Conservation (phyloP, 2,329 filamentous ascomycete species). For the Alternaria metachromatica region DNA sequence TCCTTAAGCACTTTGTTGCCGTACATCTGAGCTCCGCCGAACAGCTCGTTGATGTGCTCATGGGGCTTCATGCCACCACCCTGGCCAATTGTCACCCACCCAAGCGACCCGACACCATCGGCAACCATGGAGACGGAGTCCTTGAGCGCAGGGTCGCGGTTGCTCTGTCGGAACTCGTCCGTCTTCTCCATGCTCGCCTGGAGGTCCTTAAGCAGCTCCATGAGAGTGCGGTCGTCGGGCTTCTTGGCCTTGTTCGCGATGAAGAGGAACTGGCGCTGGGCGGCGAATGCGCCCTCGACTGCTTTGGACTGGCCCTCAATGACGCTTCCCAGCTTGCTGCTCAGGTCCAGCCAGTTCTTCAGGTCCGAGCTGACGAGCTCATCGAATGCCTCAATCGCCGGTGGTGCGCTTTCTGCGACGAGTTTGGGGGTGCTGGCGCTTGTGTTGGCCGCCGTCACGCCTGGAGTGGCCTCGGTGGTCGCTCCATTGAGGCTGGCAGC, state of each 20-base stretch:
- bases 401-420: slow-evolving; percentile 52
- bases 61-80: slow-evolving; percentile 68
- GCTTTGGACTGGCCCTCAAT: slow-evolving; percentile 76
- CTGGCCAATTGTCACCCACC: slow-evolving; percentile 83
- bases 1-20: slow-evolving; percentile 94
- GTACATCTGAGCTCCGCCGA: slow-evolving; percentile 88
- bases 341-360: slow-evolving; percentile 77
- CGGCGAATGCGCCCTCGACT: slow-evolving; percentile 73
- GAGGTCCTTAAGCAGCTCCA: slow-evolving; percentile 84
- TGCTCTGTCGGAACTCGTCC: slow-evolving; percentile 80
- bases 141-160: slow-evolving; percentile 76
- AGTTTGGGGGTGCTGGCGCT: slow-evolving; percentile 44
- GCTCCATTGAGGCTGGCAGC: slow-evolving; percentile 36
- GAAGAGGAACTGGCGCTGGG: slow-evolving; percentile 85
- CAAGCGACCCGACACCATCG: slow-evolving; percentile 86
- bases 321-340: slow-evolving; percentile 76
- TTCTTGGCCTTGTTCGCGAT: slow-evolving; percentile 92
- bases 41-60: slow-evolving; percentile 83
- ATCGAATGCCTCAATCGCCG: slow-evolving; percentile 89
- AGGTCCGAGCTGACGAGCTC: slow-evolving; percentile 75
- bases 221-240: slow-evolving; percentile 75
- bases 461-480: slow-evolving; percentile 33
- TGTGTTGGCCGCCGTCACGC: slow-evolving; percentile 44
- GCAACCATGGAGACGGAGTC: slow-evolving; percentile 86
- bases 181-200: slow-evolving; percentile 82